Evolutionary conservation across 805 yeast species (phyloP), one percentile per base, ranked within the genome.

Genomic region (Cyberlindnera mrakii): DNA sequence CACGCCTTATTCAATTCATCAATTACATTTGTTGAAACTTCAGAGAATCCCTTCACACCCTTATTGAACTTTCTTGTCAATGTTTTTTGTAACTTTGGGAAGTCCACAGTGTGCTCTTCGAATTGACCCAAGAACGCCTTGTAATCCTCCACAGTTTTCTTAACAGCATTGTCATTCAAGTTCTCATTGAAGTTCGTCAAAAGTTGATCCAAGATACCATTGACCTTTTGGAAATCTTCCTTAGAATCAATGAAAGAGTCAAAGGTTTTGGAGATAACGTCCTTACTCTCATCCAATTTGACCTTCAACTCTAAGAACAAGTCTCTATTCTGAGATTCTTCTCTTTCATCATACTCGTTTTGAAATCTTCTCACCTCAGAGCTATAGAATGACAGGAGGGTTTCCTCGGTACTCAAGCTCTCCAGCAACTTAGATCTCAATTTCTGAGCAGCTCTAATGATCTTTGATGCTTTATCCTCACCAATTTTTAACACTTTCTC

Each of bases 161-260:
- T 87, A 16, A 90, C 96, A 0, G 90, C 95, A 7, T 79, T 77
- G 63, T 90, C 96, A 58, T 90, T 88, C 65, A 88, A 78, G 54
- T 88, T 84, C 38, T 85, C 86, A 53, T 88, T 86, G 62, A 85
- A 89, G n/a, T 75, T 74, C 3, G 67, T 56, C 8, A 70, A 60
- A 63, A 90, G 66, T 5, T 63, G 62, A 3, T 63, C 60, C 39
- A 87, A 57, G 15, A 84, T 69, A 3, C 48, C 30, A 44, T 71
- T 49, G 18, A 55, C 18, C 15, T 35, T 18, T 5, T 45, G 32
- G 34, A 66, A 35, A 34, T 56, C 55, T 11, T 51, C 45, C 39
- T 54, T 53, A 18, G 59, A 50, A 17, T 45, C 19, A 19, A 56
- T 54, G 31, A 62, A 39, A 5, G 39, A 41, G 5, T 51, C 50